These are phyloP conservation scores for Rhizopus arrhizus DNA, from an alignment of 371 early-diverging fungal species.

Conservation along the genomic window DNA sequence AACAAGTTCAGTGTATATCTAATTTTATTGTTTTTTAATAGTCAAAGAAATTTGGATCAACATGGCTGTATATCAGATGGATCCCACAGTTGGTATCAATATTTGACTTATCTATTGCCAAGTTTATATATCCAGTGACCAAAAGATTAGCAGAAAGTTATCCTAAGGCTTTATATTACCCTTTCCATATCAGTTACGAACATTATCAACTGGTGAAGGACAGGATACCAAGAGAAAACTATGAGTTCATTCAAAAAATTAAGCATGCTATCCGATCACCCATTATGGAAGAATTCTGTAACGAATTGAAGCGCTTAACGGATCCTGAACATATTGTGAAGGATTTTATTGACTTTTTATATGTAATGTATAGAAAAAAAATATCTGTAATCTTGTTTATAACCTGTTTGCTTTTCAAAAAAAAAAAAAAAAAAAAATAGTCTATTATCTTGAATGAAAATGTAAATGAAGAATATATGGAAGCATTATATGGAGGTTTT, in stretches of 20 bases:
- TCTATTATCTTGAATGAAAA: slow-evolving; percentile 18
- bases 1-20: background rate
- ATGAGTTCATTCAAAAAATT: slow-evolving; percentile 43
- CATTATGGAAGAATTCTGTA: slow-evolving; percentile 56
- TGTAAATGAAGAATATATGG: slow-evolving; percentile 19
- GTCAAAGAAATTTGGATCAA: slow-evolving; percentile 28
- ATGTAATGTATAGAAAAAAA: slow-evolving; percentile 30
- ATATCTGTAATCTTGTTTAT: background rate
- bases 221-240: slow-evolving; percentile 19
- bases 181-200: slow-evolving; percentile 71
- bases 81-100: slow-evolving; percentile 77
- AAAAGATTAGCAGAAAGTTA: slow-evolving; percentile 58
- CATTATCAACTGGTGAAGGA: slow-evolving; percentile 54
- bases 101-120: slow-evolving; percentile 54
- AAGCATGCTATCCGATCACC: slow-evolving; percentile 48
- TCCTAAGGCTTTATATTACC: slow-evolving; percentile 71
- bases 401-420: background rate
- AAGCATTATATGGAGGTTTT: slow-evolving; percentile 36
- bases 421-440: slow-evolving; percentile 5
- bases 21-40: slow-evolving; percentile 1
- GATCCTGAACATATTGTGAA: slow-evolving; percentile 71
- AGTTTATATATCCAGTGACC: slow-evolving; percentile 45
- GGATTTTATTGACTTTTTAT: slow-evolving; percentile 61
- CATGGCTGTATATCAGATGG: slow-evolving; percentile 80
- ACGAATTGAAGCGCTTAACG: slow-evolving; percentile 69